Percentiles rank a stretch among this genome's conserved stretches.
Conservation (phyloP, 2,329 filamentous ascomycete species). For the Laburnicola sp. region DNA sequence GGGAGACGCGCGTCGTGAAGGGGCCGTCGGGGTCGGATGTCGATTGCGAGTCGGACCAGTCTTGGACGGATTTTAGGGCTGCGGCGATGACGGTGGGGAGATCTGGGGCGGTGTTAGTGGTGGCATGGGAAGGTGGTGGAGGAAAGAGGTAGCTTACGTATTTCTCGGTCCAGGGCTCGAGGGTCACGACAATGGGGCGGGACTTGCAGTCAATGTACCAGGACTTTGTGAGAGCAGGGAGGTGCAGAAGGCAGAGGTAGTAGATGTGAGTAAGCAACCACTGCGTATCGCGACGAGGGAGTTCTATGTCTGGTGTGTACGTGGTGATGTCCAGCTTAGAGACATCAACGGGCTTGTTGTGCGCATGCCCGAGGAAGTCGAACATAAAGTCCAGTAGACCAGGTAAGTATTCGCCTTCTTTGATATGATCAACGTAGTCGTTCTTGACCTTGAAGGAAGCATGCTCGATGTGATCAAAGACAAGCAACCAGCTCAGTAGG, state of each 20-base stretch:
- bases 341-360: constrained; percentile 69
- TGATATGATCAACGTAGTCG: constrained; percentile 79
- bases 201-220: constrained; percentile 86
- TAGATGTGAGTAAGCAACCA: constrained; percentile 85
- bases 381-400: constrained; percentile 79
- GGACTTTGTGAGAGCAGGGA: constrained; percentile 74
- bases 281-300: constrained; percentile 72
- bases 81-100: constrained; percentile 70
- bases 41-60: constrained; percentile 60
- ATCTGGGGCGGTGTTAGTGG: constrained; percentile 51
- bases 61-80: constrained; percentile 67
- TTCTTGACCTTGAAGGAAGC: constrained; percentile 80
- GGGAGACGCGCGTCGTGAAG: constrained; percentile 70
- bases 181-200: constrained; percentile 73
- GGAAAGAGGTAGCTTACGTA: constrained; percentile 46
- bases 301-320: constrained; percentile 63
- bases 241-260: constrained; percentile 76
- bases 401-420: constrained; percentile 68
- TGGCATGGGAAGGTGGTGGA: background rate
- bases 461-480: constrained; percentile 81
- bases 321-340: constrained; percentile 71
- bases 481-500: constrained; percentile 82
- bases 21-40: constrained; percentile 51
- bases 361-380: constrained; percentile 79
- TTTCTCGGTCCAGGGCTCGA: constrained; percentile 84